phyloP scores from a whole-genome alignment of 805 yeast genomes.

The Ogataea trehaloabstinens region DNA sequence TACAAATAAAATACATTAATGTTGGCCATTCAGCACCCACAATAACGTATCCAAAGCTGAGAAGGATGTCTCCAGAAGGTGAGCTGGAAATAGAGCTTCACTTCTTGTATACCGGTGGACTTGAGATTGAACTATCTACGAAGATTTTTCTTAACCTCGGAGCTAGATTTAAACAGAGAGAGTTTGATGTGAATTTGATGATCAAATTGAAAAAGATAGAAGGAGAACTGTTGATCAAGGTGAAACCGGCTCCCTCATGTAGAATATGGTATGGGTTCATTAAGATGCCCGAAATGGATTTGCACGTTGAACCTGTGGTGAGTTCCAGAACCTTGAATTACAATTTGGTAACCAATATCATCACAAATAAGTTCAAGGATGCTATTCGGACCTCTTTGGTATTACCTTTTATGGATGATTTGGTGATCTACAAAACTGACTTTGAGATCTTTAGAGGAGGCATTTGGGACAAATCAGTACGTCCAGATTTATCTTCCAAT shows the following conservation, averaged over 20 bases:
- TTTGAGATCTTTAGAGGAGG: slow-evolving; percentile 87
- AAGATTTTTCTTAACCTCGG: slow-evolving; percentile 76
- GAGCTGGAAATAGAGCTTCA: slow-evolving; percentile 58
- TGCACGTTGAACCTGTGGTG: slow-evolving; percentile 87
- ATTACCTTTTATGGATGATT: slow-evolving; percentile 85
- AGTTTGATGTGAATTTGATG: slow-evolving; percentile 70
- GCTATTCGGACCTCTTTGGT: slow-evolving; percentile 79
- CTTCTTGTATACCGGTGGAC: slow-evolving; percentile 71
- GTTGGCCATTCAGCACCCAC: slow-evolving; percentile 83
- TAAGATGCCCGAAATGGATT: slow-evolving; percentile 68
- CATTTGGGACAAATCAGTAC: slow-evolving; percentile 65
- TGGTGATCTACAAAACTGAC: slow-evolving; percentile 63
- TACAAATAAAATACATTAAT: slow-evolving; percentile 66
- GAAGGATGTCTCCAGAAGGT: slow-evolving; percentile 79
- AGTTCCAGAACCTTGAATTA: slow-evolving; percentile 80
- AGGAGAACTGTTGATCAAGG: slow-evolving; percentile 66
- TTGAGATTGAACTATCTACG: slow-evolving; percentile 75
- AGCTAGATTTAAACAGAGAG: slow-evolving; percentile 66
- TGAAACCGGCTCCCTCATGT: slow-evolving; percentile 89
- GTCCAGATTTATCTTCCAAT: slow-evolving; percentile 13
- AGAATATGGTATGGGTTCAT: slow-evolving; percentile 90
- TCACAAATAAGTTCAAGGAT: slow-evolving; percentile 75
- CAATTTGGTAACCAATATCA: slow-evolving; percentile 73
- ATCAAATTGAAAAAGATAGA: slow-evolving; percentile 65
- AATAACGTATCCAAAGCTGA: slow-evolving; percentile 67